phyloP scores from a whole-genome alignment of 371 early-diverging fungal genomes.

The Mucor racemosus region DNA sequence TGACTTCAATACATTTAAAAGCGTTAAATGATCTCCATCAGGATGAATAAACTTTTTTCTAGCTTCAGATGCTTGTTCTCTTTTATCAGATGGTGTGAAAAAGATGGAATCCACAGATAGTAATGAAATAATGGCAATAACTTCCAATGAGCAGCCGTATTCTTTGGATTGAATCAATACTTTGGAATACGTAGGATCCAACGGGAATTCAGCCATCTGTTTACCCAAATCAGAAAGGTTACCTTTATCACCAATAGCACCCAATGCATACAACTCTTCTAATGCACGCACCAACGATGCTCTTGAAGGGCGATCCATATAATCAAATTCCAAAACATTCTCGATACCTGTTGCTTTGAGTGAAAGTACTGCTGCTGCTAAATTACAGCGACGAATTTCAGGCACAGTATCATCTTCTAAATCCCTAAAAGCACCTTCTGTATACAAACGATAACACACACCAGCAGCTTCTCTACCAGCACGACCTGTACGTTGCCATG shows the following conservation, averaged over 20 bases:
- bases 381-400: constrained; percentile 93
- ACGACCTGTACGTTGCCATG: constrained; percentile 96
- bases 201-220: constrained; percentile 92
- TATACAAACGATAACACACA: constrained; percentile 92
- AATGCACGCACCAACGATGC: constrained; percentile 79
- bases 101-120: constrained; percentile 92
- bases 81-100: constrained; percentile 83
- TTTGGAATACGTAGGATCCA: constrained; percentile 91
- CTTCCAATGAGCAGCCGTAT: constrained; percentile 81
- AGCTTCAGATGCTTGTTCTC: constrained; percentile 85
- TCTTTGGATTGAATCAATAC: constrained; percentile 83
- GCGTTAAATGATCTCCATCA: constrained; percentile 93
- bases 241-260: constrained; percentile 87
- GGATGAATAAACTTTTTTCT: constrained; percentile 72
- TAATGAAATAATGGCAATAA: constrained; percentile 85
- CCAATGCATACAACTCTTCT: constrained; percentile 88
- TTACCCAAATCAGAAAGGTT: constrained; percentile 83
- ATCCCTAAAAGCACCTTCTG: constrained; percentile 79
- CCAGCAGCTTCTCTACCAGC: constrained; percentile 67
- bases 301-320: constrained; percentile 90
- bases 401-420: constrained; percentile 89
- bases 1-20: constrained; percentile 80
- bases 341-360: constrained; percentile 91
- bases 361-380: constrained; percentile 84
- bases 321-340: constrained; percentile 91